These are phyloP conservation scores for Dryas octopetala DNA, from an alignment of 306 rosid genomes.

Conservation along the genomic window DNA sequence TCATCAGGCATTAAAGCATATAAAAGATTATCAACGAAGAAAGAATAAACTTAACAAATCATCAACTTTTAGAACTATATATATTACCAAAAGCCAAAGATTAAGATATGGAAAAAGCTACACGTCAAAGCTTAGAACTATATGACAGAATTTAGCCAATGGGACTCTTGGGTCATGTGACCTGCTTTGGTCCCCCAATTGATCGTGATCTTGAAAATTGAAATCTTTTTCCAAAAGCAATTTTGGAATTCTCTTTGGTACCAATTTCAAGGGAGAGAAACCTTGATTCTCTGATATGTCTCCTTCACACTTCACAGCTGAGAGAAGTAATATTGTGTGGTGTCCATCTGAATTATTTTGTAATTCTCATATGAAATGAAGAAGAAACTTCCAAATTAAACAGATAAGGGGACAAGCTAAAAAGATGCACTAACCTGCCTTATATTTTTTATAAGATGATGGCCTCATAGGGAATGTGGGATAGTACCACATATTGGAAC, in stretches of 20 bases:
- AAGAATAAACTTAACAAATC: neutral
- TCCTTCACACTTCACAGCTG: neutral
- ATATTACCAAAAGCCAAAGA: neutral
- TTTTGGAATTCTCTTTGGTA: neutral
- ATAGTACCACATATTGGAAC: neutral
- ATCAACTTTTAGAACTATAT: neutral
- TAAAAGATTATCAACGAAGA: neutral
- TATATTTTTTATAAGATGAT: neutral
- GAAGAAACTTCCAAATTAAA: constrained; percentile 4
- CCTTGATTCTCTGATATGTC: no score
- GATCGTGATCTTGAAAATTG: neutral
- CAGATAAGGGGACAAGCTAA: neutral
- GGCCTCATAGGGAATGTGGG: neutral
- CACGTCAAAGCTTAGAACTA: neutral
- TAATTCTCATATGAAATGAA: neutral
- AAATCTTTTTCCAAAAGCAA: neutral
- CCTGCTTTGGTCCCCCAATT: constrained; percentile 20
- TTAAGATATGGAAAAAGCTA: neutral
- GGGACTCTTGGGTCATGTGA: constrained; percentile 9
- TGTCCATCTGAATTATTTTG: neutral
- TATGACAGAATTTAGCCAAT: constrained; percentile 24
- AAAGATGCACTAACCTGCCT: neutral
- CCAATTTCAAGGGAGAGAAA: neutral
- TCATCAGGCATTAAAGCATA: neutral
- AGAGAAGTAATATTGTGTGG: neutral